Conservation (phyloP, 768 basidiomycete genomes). For the Kwoniella sp. region DNA sequence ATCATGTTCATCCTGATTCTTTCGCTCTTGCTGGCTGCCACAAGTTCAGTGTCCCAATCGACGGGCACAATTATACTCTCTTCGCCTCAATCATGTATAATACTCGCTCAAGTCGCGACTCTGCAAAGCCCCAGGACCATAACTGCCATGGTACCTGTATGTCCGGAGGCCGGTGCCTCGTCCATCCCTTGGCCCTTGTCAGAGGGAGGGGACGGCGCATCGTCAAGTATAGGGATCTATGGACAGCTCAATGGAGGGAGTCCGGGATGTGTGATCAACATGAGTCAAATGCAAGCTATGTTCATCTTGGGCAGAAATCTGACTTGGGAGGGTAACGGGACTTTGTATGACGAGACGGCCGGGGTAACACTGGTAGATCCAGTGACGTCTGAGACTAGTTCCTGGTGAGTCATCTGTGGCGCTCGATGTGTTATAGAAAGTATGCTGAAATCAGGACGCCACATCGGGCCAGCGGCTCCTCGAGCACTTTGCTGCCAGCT, state of each 20-base stretch:
- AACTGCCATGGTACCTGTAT: constrained; percentile 33
- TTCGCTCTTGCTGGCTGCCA: not conserved
- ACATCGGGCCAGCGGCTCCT: constrained; percentile 4
- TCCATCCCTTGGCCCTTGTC: constrained; percentile 39
- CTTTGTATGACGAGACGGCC: constrained; percentile 35
- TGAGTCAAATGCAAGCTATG: constrained; percentile 42
- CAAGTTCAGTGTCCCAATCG: constrained; percentile 19
- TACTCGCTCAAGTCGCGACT: constrained; percentile 38
- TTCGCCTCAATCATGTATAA: constrained; percentile 30
- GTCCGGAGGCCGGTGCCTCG: constrained; percentile 14
- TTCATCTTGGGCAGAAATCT: constrained; percentile 38
- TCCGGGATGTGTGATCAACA: constrained; percentile 33
- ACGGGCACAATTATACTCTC: constrained; percentile 25
- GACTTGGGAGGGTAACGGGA: constrained; percentile 29
- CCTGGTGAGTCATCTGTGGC: constrained; percentile 33
- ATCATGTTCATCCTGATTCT: not conserved
- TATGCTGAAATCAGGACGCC: too few relatives aligned
- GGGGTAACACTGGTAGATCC: constrained; percentile 30
- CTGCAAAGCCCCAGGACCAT: constrained; percentile 19
- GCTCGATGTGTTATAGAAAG: too few relatives aligned
- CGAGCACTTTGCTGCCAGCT: constrained; percentile 22
- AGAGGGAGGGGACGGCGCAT: constrained; percentile 26
- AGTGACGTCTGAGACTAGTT: constrained; percentile 13
- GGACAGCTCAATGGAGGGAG: constrained; percentile 17
- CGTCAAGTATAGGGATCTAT: constrained; percentile 39